phyloP scores from a whole-genome alignment of 2,329 filamentous ascomycete genomes.

The Colletotrichum chlorophyti region DNA sequence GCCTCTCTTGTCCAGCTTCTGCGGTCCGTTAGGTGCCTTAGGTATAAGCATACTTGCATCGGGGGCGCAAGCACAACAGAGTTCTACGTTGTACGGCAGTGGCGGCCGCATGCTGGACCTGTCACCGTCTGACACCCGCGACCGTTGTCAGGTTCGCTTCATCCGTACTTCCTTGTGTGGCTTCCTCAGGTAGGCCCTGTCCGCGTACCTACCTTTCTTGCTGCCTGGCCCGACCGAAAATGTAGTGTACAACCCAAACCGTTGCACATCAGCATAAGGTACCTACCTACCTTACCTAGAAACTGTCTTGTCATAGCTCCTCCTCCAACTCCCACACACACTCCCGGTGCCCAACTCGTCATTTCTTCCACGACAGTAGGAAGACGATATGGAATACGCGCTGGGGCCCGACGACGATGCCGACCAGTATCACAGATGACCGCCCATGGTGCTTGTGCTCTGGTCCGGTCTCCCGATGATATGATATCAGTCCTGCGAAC shows the following conservation, averaged over 20 bases:
- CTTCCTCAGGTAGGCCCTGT: no score
- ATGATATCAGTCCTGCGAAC: conserved; percentile 18
- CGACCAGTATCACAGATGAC: conserved; percentile 9
- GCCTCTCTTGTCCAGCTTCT: no score
- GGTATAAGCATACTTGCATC: no score
- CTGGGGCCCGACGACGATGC: conserved; percentile 20
- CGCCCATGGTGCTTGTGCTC: conserved; percentile 3
- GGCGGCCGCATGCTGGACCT: conserved; percentile 8
- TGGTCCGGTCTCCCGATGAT: conserved; percentile 10
- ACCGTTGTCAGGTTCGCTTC: no score
- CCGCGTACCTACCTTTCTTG: no score
- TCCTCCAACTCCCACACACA: no score
- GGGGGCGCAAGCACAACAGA: not conserved
- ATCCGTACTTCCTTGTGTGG: no score
- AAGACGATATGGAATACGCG: not conserved
- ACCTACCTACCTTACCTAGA: no score
- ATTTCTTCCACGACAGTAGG: not conserved
- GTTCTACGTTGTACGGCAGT: no score
- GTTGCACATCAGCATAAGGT: no score
- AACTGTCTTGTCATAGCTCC: not conserved
- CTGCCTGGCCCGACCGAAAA: no score
- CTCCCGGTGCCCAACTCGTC: conserved; percentile 20
- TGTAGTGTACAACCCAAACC: conserved; percentile 23
- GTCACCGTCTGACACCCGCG: conserved; percentile 19
- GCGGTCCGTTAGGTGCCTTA: not conserved